phyloP scores from a whole-genome alignment of 2,329 filamentous ascomycete genomes.

The Talaromyces sp. region DNA sequence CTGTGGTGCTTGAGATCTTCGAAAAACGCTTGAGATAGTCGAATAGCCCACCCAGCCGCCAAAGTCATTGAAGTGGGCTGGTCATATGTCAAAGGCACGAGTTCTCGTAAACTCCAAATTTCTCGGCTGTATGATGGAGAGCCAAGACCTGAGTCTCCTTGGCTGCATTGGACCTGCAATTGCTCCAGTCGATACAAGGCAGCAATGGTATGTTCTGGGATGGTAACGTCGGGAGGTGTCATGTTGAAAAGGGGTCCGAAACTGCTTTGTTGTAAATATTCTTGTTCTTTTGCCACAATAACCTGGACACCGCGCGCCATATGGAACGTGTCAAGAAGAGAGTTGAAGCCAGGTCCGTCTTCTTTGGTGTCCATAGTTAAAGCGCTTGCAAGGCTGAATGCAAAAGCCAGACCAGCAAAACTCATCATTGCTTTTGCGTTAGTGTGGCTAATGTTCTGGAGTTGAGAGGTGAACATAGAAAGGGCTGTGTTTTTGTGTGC shows the following conservation, averaged over 20 bases:
- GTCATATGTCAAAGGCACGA: conserved; percentile 14
- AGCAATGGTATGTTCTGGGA: conserved; percentile 1
- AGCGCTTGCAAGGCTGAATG: conserved; percentile 25
- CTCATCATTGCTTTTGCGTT: conserved; percentile 22
- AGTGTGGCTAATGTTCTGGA: conserved; percentile 11
- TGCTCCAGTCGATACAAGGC: conserved; percentile 10
- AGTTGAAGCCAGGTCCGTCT: conserved; percentile 10
- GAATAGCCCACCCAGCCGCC: conserved; percentile 25
- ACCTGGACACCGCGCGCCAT: conserved; percentile 17
- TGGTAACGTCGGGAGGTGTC: not conserved
- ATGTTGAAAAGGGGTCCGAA: conserved; percentile 13
- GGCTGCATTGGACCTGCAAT: conserved; percentile 3
- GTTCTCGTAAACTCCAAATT: conserved; percentile 11
- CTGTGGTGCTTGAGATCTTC: conserved; percentile 9
- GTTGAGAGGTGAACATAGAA: conserved; percentile 14
- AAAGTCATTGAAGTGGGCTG: conserved; percentile 24
- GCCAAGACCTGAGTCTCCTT: not conserved
- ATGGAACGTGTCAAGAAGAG: conserved; percentile 13
- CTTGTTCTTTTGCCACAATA: conserved; percentile 1
- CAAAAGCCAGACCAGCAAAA: conserved; percentile 22
- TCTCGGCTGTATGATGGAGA: conserved; percentile 1
- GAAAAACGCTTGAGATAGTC: conserved; percentile 13
- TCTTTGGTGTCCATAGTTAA: conserved; percentile 7
- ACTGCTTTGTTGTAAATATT: conserved; percentile 13
- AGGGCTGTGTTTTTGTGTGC: conserved; percentile 21